These are phyloP conservation scores for Globisporangium nagaii DNA, from an alignment of 352 stramenopile genomes.

Conservation along the genomic window DNA sequence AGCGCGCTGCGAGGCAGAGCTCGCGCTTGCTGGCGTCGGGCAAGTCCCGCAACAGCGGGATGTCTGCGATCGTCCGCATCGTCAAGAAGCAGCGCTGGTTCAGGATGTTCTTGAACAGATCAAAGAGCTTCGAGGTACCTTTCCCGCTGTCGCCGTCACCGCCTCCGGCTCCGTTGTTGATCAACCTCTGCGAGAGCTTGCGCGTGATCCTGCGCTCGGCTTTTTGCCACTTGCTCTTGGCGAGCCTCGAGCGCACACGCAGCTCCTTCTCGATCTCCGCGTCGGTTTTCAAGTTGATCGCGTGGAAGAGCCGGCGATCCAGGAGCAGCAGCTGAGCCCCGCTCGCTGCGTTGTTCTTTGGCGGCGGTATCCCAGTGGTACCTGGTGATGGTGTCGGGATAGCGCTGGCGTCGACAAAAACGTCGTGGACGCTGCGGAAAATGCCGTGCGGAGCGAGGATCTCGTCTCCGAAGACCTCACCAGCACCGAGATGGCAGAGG, in stretches of 20 bases:
- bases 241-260: constrained; percentile 20
- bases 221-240: constrained; percentile 44
- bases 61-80: constrained; percentile 44
- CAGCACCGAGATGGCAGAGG: constrained; percentile 31
- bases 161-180: too few relatives aligned
- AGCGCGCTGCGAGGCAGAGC: constrained; percentile 42
- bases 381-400: background rate
- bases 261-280: constrained; percentile 45
- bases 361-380: background rate
- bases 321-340: constrained; percentile 33
- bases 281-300: constrained; percentile 37
- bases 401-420: constrained; percentile 20
- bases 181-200: constrained; percentile 1
- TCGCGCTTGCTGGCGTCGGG: constrained; percentile 32
- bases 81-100: constrained; percentile 61
- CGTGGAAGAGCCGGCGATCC: constrained; percentile 24
- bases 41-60: constrained; percentile 37
- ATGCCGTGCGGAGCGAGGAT: constrained; percentile 23
- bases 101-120: constrained; percentile 63
- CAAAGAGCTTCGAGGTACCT: constrained; percentile 38
- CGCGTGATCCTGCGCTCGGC: constrained; percentile 28
- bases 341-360: background rate
- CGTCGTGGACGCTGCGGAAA: constrained; percentile 30
- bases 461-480: constrained; percentile 55
- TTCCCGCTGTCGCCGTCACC: constrained; percentile 10